phyloP scores from a whole-genome alignment of 2,329 filamentous ascomycete genomes.

The Claviceps pazoutovae region DNA sequence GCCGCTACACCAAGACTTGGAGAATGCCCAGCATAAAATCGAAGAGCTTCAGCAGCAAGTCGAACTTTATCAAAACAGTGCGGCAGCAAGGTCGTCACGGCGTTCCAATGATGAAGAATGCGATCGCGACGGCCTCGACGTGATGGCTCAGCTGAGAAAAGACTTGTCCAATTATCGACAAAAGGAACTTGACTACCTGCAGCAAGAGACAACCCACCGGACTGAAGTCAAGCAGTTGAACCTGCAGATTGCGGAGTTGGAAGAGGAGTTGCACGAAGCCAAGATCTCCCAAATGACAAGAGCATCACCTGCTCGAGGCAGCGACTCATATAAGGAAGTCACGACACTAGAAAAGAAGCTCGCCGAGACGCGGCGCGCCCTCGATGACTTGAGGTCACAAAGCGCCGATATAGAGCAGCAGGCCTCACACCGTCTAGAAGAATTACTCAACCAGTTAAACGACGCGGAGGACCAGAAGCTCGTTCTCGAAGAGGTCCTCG shows the following conservation, averaged over 20 bases:
- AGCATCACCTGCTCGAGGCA: conserved; percentile 32
- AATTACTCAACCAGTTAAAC: conserved; percentile 39
- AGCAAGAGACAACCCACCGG: conserved; percentile 52
- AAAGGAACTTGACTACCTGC: conserved; percentile 49
- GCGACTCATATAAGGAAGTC: conserved; percentile 44
- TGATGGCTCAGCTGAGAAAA: conserved; percentile 46
- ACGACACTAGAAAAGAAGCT: conserved; percentile 47
- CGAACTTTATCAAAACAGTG: conserved; percentile 36
- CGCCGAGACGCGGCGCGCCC: conserved; percentile 41
- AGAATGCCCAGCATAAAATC: conserved; percentile 47
- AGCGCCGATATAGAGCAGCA: conserved; percentile 37
- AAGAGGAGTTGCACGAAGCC: conserved; percentile 52
- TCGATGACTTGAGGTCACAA: conserved; percentile 38
- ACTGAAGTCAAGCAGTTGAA: conserved; percentile 49
- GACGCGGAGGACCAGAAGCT: conserved; percentile 46
- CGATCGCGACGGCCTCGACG: conserved; percentile 30
- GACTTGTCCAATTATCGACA: conserved; percentile 51
- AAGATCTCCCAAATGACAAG: conserved; percentile 36
- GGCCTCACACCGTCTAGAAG: conserved; percentile 25
- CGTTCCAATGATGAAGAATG: conserved; percentile 25
- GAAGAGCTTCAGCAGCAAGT: conserved; percentile 50
- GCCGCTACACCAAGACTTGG: conserved; percentile 38
- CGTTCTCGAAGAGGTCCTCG: conserved; percentile 43
- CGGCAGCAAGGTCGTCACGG: conserved; percentile 19
- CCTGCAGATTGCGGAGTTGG: conserved; percentile 50